phyloP scores from a whole-genome alignment of 2,329 filamentous ascomycete species.

The Pseudopithomyces maydicus region DNA sequence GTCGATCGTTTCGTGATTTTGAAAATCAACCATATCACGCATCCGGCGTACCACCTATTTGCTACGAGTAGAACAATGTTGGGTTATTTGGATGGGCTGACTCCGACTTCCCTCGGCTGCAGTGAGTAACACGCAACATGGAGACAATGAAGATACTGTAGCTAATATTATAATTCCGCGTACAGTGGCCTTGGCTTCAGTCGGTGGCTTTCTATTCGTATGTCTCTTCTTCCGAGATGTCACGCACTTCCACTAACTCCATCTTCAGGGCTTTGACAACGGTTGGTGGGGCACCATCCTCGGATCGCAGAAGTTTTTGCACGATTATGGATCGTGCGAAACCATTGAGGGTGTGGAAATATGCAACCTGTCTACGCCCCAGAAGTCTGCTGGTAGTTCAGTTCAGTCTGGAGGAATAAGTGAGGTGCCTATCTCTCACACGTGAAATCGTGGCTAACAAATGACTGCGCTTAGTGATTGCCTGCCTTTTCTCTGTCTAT shows the following conservation, averaged over 20 bases:
- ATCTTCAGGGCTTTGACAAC: conserved; percentile 13
- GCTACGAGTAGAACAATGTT: not conserved
- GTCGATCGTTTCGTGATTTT: not conserved
- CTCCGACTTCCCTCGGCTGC: not conserved
- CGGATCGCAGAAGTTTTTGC: conserved; percentile 12
- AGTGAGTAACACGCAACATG: not conserved
- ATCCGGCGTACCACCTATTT: not conserved
- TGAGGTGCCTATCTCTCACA: not conserved
- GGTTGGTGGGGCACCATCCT: conserved; percentile 18
- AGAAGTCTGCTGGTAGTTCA: conserved; percentile 12
- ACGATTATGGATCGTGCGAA: conserved; percentile 13
- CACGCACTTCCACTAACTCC: not conserved
- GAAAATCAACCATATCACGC: not conserved
- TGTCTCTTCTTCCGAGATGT: not conserved
- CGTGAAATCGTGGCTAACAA: not conserved
- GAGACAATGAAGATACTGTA: too few species aligned
- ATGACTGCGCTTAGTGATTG: conserved; percentile 8
- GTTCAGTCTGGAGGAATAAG: conserved; percentile 16
- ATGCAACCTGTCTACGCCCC: conserved; percentile 12
- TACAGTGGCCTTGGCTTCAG: conserved; percentile 10
- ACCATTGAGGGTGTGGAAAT: conserved; percentile 8
- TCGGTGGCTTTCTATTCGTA: conserved; percentile 14
- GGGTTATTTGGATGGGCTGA: not conserved
- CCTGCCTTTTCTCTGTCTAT: conserved; percentile 14
- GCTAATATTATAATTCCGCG: too few species aligned